A percentile compares a stretch with the other conserved stretches of the same genome.
These are phyloP conservation scores for Domatiomyces globalis DNA, from an alignment of 2,329 filamentous ascomycete species.

Conservation along the genomic window DNA sequence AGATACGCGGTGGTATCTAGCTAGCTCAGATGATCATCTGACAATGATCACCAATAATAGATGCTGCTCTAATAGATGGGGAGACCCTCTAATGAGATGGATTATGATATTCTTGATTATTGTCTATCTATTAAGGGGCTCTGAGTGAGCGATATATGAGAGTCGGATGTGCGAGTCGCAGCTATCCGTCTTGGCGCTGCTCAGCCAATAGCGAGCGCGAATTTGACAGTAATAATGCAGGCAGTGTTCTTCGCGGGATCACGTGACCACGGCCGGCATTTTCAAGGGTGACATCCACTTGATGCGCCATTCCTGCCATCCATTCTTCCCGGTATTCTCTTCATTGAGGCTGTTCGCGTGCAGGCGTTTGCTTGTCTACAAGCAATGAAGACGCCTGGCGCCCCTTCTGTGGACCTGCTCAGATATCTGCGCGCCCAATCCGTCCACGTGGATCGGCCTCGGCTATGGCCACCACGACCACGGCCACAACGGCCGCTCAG, in stretches of 20 bases:
- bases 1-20: too few species aligned
- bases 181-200: too few species aligned
- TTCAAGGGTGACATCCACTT: background rate
- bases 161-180: too few species aligned
- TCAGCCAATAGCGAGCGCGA: too few species aligned
- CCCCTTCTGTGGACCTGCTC: constrained; percentile 46
- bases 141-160: too few species aligned
- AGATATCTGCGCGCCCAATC: constrained; percentile 61
- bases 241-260: background rate
- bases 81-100: too few species aligned
- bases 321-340: background rate
- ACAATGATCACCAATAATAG: too few species aligned
- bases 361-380: background rate
- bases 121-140: too few species aligned
- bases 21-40: too few species aligned
- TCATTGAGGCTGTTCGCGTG: background rate
- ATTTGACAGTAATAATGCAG: background rate
- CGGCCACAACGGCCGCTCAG: constrained; percentile 10
- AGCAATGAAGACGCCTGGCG: constrained; percentile 17
- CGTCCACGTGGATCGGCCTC: constrained; percentile 20
- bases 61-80: too few species aligned
- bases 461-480: background rate
- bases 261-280: background rate
- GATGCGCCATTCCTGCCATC: background rate
- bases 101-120: too few species aligned